Base-by-base conservation (phyloP, 305 asterid genomes). In the Solanum hybrid region DNA sequence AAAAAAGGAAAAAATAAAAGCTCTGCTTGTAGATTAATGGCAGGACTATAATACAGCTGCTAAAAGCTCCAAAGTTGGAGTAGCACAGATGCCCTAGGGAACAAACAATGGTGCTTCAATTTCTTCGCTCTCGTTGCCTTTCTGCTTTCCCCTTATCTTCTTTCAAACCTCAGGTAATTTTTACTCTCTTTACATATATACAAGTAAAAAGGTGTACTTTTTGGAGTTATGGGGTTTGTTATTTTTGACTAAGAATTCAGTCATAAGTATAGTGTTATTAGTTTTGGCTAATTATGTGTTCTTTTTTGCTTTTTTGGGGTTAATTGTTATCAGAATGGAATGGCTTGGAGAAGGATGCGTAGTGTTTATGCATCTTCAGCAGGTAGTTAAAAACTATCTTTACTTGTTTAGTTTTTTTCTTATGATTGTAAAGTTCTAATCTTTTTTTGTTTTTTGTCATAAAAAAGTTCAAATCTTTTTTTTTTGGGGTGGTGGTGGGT, bases 321-420 rank as follows among this genome's bases (percentile, higher is more conserved):
- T 78, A 85, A 34, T 19, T 87, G 11, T 86, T 89, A 82, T 89
- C 94, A 95, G 97, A 86, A 75, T 90, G 88, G 87, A 79, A 89
- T 87, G 88, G 86, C 78, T 89, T 91, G 94, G 94, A 90, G 91
- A 90, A 94, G 95, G 92, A 87, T 72, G 72, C 92, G 69, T 88
- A 88, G 91, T 82, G 90, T 91, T 81, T 85, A 87, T 66, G 92
- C 92, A 24, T 90, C 92, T 73, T 88, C 93, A 51, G 56, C 94
- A 13, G 95, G 96, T 92, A 78, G 73, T 79, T 85, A 60, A 71
- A 36, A 12, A 60, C 87, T 78, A 38, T n/a, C 11, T 75, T 87
- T 22, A 8, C 45, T 66, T 84, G 32, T 72, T 85, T 13, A 36
- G 45, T 26, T 27, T 34, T 40, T 27, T 36, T 86, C 35, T 88